Conservation (phyloP, 2,329 filamentous ascomycete genomes). For the Xylariaceae sp. region DNA sequence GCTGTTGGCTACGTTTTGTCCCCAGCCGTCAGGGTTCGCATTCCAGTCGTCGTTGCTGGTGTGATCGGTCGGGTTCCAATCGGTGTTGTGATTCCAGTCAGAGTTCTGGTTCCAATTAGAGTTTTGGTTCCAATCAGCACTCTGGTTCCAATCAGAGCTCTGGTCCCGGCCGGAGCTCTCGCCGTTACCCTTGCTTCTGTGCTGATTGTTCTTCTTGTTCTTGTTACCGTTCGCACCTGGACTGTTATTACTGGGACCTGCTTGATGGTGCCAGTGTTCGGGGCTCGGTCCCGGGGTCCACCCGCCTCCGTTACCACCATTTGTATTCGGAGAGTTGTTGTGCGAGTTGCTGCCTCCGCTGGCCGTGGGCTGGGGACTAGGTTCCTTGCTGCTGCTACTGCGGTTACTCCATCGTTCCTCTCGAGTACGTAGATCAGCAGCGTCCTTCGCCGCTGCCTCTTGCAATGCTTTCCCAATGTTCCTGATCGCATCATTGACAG, state of each 20-base stretch:
- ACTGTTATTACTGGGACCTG: too few species aligned
- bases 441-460: conserved; percentile 12
- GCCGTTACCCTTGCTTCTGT: too few species aligned
- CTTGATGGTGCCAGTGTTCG: too few species aligned
- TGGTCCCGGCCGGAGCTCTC: too few species aligned
- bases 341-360: not conserved
- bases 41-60: not conserved
- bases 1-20: conserved; percentile 2
- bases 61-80: too few species aligned
- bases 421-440: conserved; percentile 11
- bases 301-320: too few species aligned
- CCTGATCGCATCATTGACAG: conserved; percentile 1
- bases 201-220: too few species aligned
- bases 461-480: conserved; percentile 7
- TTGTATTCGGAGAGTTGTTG: too few species aligned
- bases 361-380: conserved; percentile 10
- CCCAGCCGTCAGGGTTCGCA: not conserved
- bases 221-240: too few species aligned
- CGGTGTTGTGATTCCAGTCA: conserved; percentile 2
- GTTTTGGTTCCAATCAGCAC: conserved; percentile 4
- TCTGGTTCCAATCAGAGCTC: too few species aligned
- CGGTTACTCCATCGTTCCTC: conserved; percentile 16
- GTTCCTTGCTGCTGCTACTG: conserved; percentile 16
- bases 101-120: too few species aligned
- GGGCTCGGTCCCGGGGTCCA: too few species aligned